Base-by-base conservation (phyloP, 1,139 yeast genomes). In the Yamadazyma triangularis region DNA sequence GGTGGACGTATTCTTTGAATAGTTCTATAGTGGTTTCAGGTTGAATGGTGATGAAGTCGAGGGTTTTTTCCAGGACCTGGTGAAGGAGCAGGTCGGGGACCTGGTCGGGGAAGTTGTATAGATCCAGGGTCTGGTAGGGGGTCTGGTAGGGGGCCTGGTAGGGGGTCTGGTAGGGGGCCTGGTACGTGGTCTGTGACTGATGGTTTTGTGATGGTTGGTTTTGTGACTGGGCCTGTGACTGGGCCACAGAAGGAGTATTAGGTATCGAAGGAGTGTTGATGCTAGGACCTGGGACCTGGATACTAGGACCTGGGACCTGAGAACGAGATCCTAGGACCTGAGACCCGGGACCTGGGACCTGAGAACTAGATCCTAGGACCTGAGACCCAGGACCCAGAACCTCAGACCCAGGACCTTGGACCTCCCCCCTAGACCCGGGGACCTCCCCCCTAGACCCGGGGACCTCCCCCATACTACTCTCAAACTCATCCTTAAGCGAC, bases 1-100 rank as follows among this genome's bases (percentile, higher is more conserved):
- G 68, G 15, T 64, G 58, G 3, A 81, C 82, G 50, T 79, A 91
- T 49, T 87, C 96, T 24, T 64, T 44, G 50, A 70, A 91, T 13
- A 89, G 61, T n/a, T 68, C 67, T 28, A 65, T 64, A 30, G 89
- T 87, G 25, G 77, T 77, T 2, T 68, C 73, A 1, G 86, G 62
- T 0, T 73, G 55, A 29, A 89, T 59, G 2, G 77, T 63, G 3
- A 88, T 72, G 5, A 76, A 74, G 25, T 86, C 94, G 28, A 87
- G 57, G 3, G 79, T 58, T 50, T 87, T 86, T 11, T 84, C 79
- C 18, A 73, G 60, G 48, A 94, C 84, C n/a, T n/a, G n/a, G n/a
- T n/a, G n/a, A n/a, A n/a, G n/a, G n/a, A n/a, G n/a, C n/a, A n/a
- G n/a, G n/a, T n/a, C n/a, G n/a, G n/a, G n/a, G n/a, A n/a, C n/a